Evolutionary conservation across 2,329 filamentous ascomycete species (phyloP), one percentile per base, ranked within the genome.

Genomic region (Colletotrichum tofieldiae): DNA sequence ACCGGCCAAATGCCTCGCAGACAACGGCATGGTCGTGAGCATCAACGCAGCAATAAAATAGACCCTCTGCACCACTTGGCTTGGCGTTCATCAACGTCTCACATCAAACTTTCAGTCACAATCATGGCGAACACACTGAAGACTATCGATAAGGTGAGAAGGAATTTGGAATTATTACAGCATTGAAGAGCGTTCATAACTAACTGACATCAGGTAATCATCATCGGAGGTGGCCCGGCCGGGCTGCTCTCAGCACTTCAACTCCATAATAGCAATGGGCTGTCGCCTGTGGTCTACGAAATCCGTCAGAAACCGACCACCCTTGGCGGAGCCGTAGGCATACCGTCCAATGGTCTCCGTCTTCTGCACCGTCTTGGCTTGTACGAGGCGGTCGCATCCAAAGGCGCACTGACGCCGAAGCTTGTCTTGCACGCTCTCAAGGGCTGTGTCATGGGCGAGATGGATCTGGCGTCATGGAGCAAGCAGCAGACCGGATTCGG

Each of bases 191-290:
- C 35, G 11, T 32, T 5, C 5, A n/a, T 41, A 32, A 26, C 37
- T 26, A 32, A 9, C 14, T 1, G 12, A 3, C 2, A n/a, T 23
- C 12, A 71, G 64, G 43, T 71, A 1, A 71, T 62, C 26, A 63
- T 71, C 32, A 59, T 71, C 35, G 64, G 69, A 11, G 58, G 56
- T 35, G 69, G 85, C 61, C 85, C 82, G 39, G 79, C 81, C 1
- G 69, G 64, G 18, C 16, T 71, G 11, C 49, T 61, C 2, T 56
- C 69, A 37, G 69, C 69, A 4, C 69, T 71, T 2, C 64, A 41
- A 45, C 47, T 58, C 61, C 29, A 58, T 41, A 51, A 65, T 43
- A n/a, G 43, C 56, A 60, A 71, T 18, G 39, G 45, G 0, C 52
- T 67, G n/a, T 49, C 51, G 7, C 59, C 49, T 23, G 45, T 61